phyloP scores from a whole-genome alignment of 306 rosid species.

The Styphnolobium japonicum region DNA sequence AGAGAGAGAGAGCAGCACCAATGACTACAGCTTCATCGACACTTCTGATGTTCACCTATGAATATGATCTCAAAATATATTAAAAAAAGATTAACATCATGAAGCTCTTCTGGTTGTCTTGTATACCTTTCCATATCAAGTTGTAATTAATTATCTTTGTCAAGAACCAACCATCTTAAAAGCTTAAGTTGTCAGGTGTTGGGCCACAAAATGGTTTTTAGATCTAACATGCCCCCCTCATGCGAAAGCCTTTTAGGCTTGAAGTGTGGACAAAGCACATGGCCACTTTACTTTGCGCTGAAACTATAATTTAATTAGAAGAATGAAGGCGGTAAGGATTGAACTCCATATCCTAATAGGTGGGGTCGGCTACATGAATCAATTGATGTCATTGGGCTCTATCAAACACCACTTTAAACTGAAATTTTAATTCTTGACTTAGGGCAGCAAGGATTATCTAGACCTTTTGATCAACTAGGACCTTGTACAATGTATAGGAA shows the following conservation, averaged over 20 bases:
- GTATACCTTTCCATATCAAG: not conserved
- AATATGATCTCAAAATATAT: slow-evolving; percentile 26
- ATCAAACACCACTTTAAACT: not conserved
- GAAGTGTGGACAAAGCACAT: not conserved
- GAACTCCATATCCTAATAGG: not conserved
- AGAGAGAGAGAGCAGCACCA: slow-evolving; percentile 97
- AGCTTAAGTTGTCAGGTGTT: not conserved
- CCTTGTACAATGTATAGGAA: not conserved
- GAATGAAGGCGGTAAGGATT: not conserved
- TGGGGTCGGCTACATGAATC: not conserved
- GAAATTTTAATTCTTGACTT: not conserved
- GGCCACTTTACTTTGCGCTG: not conserved
- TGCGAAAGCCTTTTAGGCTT: not conserved
- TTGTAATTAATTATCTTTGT: not conserved
- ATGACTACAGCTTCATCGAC: slow-evolving; percentile 95
- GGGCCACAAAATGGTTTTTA: not conserved
- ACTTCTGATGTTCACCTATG: slow-evolving; percentile 96
- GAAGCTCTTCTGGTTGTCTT: slow-evolving; percentile 11
- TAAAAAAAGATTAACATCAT: not conserved
- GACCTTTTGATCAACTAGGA: slow-evolving; percentile 9
- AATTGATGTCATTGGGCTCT: not conserved
- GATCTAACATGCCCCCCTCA: not conserved
- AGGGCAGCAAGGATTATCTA: not conserved
- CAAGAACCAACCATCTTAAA: slow-evolving; percentile 4
- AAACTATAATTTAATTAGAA: slow-evolving; percentile 12